Evolutionary conservation across 176 grass and related monocot species (phyloP).

Genomic region (Pontederia paniculata): DNA sequence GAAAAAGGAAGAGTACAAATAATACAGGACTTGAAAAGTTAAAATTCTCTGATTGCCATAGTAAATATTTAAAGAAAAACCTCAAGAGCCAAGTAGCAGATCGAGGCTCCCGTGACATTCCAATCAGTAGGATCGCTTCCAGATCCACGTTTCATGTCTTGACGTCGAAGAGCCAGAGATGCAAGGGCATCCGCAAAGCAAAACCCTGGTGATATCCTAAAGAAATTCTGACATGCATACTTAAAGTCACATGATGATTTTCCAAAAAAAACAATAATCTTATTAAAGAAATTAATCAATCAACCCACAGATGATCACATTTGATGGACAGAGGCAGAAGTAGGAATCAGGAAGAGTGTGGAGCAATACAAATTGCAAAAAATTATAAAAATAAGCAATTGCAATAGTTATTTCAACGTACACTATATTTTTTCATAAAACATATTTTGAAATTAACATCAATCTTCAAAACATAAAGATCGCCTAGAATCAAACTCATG

Average conservation of each 20-base stretch:
- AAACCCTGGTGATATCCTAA: constrained; percentile 37
- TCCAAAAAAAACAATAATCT: background rate
- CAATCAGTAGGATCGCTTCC: constrained; percentile 26
- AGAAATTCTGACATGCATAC: constrained; percentile 31
- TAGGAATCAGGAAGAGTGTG: too few species aligned
- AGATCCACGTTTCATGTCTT: constrained; percentile 30
- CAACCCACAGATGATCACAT: too few species aligned
- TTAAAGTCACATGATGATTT: background rate
- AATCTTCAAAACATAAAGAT: too few species aligned
- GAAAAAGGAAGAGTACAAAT: too few species aligned
- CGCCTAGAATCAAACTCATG: too few species aligned
- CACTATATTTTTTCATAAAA: too few species aligned
- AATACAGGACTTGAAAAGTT: background rate
- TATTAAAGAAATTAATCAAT: too few species aligned
- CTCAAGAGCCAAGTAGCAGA: constrained; percentile 42
- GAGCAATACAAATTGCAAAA: too few species aligned
- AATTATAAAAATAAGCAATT: too few species aligned
- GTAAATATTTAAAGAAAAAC: constrained; percentile 2
- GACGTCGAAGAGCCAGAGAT: constrained; percentile 37
- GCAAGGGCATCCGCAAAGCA: constrained; percentile 42
- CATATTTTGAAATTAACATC: too few species aligned
- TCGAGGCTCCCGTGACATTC: constrained; percentile 45
- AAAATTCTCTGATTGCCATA: background rate
- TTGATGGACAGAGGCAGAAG: too few species aligned
- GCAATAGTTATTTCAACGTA: too few species aligned